Evolutionary conservation across 2,329 filamentous ascomycete genomes (phyloP), one percentile per base, ranked within the genome.

Genomic region (Sclerotinia borealis): DNA sequence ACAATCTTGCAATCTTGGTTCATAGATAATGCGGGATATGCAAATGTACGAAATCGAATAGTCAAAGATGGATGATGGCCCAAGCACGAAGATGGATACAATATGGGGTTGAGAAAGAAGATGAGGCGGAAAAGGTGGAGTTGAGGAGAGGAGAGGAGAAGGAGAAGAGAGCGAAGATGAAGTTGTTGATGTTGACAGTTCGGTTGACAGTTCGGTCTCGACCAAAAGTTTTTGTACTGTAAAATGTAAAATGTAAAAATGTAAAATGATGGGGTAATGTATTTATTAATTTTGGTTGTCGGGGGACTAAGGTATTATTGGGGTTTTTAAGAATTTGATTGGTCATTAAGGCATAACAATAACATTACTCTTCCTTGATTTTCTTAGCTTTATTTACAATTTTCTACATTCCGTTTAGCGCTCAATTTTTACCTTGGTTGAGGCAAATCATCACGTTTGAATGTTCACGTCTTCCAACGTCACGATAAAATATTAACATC

Each of bases 91-190:
- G 60, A 52, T 54, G 52, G 60, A 49, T 41, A 61, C 55, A 63
- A 60, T 61, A 65, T 41, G 56, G 48, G n/a, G 47, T 48, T 51
- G 63, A 59, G 43, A 49, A 49, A 49, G 55, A 63, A 60, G 49
- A 45, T 60, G 41, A 62, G 37, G 62, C 49, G 64, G 47, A 50
- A 52, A 19, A 54, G 58, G 31, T 43, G 25, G 37, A 65, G 54
- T 37, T 54, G 27, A 58, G 56, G 31, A 29, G 56, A 51, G 64
- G 65, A 64, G 59, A 54, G 49, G 41, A 59, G 36, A 58, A 62
- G 39, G 25, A 31, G 55, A 22, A 45, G 52, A 51, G 25, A 49
- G 45, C 29, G 47, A 48, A 63, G 64, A 65, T 64, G 66, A 65
- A 56, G 65, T 60, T 63, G 63, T 61, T 55, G 65, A 63, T 59